Percentiles rank a stretch among this genome's conserved stretches.
Conservation (phyloP, 306 rosid genomes). For the Sicyos edulis region DNA sequence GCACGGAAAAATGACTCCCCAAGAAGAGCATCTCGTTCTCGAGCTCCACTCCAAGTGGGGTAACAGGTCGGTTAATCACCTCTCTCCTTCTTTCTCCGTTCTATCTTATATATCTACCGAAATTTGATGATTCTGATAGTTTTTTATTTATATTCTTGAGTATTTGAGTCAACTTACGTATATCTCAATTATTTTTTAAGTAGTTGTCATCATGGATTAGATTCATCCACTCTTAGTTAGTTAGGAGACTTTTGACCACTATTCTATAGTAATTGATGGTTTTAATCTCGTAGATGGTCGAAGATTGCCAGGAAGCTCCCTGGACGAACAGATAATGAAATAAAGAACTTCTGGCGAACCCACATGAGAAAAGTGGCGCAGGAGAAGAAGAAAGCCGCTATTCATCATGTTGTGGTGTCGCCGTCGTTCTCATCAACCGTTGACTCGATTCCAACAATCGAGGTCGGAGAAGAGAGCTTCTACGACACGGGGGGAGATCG, state of each 20-base stretch:
- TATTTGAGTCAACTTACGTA: too few relatives aligned
- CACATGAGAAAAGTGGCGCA: constrained; percentile 87
- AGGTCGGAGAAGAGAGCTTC: constrained; percentile 65
- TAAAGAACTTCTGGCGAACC: constrained; percentile 93
- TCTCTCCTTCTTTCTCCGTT: background rate
- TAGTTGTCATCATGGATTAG: too few relatives aligned
- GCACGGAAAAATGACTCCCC: constrained; percentile 78
- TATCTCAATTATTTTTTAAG: too few relatives aligned
- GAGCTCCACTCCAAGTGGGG: constrained; percentile 97
- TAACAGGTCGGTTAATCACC: constrained; percentile 51
- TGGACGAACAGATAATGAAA: constrained; percentile 95
- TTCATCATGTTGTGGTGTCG: background rate
- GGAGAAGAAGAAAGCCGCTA: constrained; percentile 39
- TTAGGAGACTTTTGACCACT: too few relatives aligned
- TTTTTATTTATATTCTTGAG: too few relatives aligned
- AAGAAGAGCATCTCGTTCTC: constrained; percentile 74
- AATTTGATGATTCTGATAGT: background rate
- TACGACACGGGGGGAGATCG: constrained; percentile 65
- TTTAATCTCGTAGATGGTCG: constrained; percentile 62
- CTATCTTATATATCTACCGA: too few relatives aligned
- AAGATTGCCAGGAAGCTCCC: constrained; percentile 83
- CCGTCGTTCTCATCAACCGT: constrained; percentile 31
- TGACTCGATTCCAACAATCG: constrained; percentile 37
- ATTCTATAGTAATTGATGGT: too few relatives aligned
- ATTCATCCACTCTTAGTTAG: too few relatives aligned